Base-by-base conservation (phyloP, 2,329 filamentous ascomycete species). In the Diaporthe eres region DNA sequence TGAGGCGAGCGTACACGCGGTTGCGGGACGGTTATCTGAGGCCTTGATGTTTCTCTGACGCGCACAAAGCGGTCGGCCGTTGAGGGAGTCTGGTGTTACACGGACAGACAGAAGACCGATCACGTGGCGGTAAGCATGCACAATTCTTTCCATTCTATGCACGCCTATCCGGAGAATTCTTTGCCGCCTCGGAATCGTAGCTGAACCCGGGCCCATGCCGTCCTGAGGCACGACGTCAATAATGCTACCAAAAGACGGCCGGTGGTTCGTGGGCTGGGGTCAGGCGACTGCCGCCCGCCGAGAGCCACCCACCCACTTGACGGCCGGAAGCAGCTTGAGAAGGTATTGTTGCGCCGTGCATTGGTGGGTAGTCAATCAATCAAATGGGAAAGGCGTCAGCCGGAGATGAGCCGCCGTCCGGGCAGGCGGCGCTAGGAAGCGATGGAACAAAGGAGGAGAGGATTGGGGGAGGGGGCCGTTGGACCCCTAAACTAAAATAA, bases 401-500 rank as follows among this genome's bases (percentile, higher is more conserved):
- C 65, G 65, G 65, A 70, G 49, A 70, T 70, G 65, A 70, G 65
- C 65, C 65, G 65, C 49, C 49, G 65, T 37, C 65, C n/a, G 65
- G 49, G 13, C 47, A 42, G 65, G 65, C 8, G 65, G 34, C 15
- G 65, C 31, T 42, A 70, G 49, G 65, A 39, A 55, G 47, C 49
- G n/a, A 42, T 70, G 65, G 65, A 31, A 28, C 31, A 55, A 42
- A 70, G 34, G 47, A 53, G 28, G 63, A 39, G 31, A 68, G 22
- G 19, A 39, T 39, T 12, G 37, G 37, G 15, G 13, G 5, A 13
- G 44, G 37, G 57, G 22, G 58, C 34, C 25, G 31, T 37, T 70
- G 65, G 65, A 70, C 65, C 65, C 65, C 65, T 70, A 70, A 70
- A 55, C 49, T 70, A 70, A 70, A 53, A 53, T 53, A 39, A 70